Conservation (phyloP, 1,284 basidiomycete genomes). For the Fomitopsis pinicola region DNA sequence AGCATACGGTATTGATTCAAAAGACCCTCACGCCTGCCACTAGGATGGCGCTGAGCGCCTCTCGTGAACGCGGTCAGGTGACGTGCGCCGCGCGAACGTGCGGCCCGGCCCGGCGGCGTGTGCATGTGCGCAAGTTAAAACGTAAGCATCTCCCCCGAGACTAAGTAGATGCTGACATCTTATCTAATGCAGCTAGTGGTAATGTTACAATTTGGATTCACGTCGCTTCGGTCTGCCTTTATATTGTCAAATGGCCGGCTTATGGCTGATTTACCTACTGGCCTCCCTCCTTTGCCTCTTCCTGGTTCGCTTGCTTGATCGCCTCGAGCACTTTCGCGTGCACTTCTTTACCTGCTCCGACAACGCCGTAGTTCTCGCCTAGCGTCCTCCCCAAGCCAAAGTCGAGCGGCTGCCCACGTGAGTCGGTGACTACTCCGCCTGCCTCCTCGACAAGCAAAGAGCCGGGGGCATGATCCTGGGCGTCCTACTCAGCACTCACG, state of each 20-base stretch:
- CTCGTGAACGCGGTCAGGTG: no score
- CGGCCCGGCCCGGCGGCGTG: no score
- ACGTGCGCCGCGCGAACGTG: no score
- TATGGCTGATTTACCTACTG: not conserved
- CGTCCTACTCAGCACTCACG: not conserved
- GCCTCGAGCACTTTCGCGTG: constrained; percentile 73
- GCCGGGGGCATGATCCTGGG: constrained; percentile 89
- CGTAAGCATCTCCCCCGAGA: no score
- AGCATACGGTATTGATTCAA: no score
- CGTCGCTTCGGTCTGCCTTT: not conserved
- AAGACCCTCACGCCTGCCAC: no score
- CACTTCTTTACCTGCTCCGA: constrained; percentile 70
- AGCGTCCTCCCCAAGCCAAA: constrained; percentile 88
- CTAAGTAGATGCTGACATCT: no score
- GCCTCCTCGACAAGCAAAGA: constrained; percentile 85
- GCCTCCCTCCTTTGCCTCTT: constrained; percentile 25
- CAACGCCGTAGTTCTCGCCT: constrained; percentile 83
- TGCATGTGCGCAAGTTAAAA: no score
- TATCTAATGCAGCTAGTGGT: not conserved
- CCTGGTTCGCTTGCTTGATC: constrained; percentile 61
- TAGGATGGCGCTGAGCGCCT: no score
- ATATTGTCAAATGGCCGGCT: not conserved
- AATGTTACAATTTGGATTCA: not conserved
- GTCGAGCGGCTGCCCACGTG: constrained; percentile 74
- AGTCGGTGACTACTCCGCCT: constrained; percentile 84